Evolutionary conservation across 768 basidiomycete species (phyloP).

Genomic region (Trametes gibbosa): DNA sequence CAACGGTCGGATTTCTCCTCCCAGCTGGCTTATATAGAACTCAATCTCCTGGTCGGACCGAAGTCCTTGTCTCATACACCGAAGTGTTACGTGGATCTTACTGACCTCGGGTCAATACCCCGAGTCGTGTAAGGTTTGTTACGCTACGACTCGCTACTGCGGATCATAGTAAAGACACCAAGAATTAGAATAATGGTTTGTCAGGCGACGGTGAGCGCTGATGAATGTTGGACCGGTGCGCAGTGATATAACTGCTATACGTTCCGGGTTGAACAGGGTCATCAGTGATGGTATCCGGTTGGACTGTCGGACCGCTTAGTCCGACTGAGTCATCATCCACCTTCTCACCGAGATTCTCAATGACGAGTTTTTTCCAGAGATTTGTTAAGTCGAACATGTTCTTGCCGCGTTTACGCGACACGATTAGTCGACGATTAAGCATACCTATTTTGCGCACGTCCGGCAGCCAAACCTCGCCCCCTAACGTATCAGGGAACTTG

Average conservation of each 20-base stretch:
- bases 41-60: no score
- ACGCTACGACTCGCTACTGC: background rate
- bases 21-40: no score
- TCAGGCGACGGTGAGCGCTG: background rate
- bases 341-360: background rate
- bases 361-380: background rate
- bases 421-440: background rate
- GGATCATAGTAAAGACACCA: background rate
- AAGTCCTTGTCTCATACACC: no score
- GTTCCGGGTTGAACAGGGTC: background rate
- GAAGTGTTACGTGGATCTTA: no score
- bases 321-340: background rate
- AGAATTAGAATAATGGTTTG: background rate
- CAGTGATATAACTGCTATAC: background rate
- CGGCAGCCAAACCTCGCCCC: background rate
- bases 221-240: background rate
- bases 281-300: background rate
- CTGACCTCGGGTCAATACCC: no score
- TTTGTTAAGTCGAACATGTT: background rate
- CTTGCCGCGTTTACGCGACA: background rate
- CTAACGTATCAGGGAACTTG: background rate
- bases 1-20: no score
- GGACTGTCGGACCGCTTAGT: no score
- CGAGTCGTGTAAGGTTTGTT: no score
- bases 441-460: background rate